Evolutionary conservation across 805 yeast genomes (phyloP), one percentile per base, ranked within the genome.

Genomic region (Yamadazyma takamatsuzukensis): DNA sequence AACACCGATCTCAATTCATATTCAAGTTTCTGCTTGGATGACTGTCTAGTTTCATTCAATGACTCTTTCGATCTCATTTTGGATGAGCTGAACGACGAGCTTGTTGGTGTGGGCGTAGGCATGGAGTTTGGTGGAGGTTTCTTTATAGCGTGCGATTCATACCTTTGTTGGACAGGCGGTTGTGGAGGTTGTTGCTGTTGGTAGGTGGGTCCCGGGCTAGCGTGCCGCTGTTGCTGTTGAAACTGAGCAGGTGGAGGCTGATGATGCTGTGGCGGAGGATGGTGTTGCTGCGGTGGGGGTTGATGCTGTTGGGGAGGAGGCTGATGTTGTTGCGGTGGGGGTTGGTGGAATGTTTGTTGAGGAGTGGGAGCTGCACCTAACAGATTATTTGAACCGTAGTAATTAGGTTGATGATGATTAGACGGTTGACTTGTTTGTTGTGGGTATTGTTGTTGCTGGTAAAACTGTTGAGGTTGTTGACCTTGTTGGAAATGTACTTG

Each of bases 1-100:
- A 77, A 77, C 11, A 76, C 63, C 4, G 67, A 59, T 23, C 74
- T 52, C 30, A 74, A 56, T 41, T 72, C 76, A 15, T 56, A 52
- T 41, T 74, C 79, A 12, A 74, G 48, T 35, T 62, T 56, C 21
- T 62, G 68, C 44, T 65, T 65, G 17, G 64, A 48, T 4, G 63
- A 42, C n/a, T 40, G 22, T 13, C 29, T 44, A 11, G 32, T 45
- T 22, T 45, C 46, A 6, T 39, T 49, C 17, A 52, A 37, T 6
- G 59, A 48, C 21, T 53, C 54, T 25, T 41, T 51, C 10, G 39
- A 33, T 21, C 29, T 27, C 16, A 21, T 12, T 17, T 14, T 21
- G 11, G 16, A 10, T 4, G 18, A 15, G 24, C 25, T 28, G 19
- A 43, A 29, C 3, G 37, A 16, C 10, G 28, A 17, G 35, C 15